Base-by-base conservation (phyloP, 1,284 basidiomycete species). In the Puccinia polysora region DNA sequence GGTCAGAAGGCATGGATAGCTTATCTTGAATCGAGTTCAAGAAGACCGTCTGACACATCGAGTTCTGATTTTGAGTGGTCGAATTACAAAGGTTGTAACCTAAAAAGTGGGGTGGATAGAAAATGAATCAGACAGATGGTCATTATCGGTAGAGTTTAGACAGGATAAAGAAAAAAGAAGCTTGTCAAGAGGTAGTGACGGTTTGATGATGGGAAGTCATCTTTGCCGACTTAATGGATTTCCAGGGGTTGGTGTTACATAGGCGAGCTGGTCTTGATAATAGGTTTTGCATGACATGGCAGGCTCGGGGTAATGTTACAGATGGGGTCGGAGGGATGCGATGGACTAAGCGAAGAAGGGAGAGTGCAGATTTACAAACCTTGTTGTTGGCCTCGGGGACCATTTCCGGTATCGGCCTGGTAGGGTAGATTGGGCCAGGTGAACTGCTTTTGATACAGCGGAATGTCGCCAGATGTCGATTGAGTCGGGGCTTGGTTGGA, bases 11-110 rank as follows among this genome's bases (percentile, higher is more conserved):
- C 18, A 38, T 25, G 6, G 34, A 45, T 23, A 6, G 75, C 59
- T 71, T 74, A 73, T 76, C 76, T 36, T 74, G 70, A 15, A 77
- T 73, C 23, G 69, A 72, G 76, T 78, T 78, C 2, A 78, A 68
- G 30, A 78, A 74, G 15, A 75, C 67, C 12, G 87, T 89, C 79
- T 89, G 88, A 77, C 88, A 89, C 60, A 83, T 74, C 0, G 87
- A 87, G 2, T 82, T 58, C 69, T 83, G 83, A 75, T 83, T 83
- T 79, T 85, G 81, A 6, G 87, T 89, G 4, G 87, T 88, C 2
- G 85, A 83, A 81, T 89, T 88, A 79, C 88, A 89, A 3, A 80
- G 75, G 79, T 88, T 89, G 82, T 85, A 88, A 6, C 88, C 88
- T 68, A 43, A 38, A 47, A 6, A 50, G 34, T 18, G 45, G 30